phyloP scores from a whole-genome alignment of 2,329 filamentous ascomycete genomes.

The Tolypocladium album region DNA sequence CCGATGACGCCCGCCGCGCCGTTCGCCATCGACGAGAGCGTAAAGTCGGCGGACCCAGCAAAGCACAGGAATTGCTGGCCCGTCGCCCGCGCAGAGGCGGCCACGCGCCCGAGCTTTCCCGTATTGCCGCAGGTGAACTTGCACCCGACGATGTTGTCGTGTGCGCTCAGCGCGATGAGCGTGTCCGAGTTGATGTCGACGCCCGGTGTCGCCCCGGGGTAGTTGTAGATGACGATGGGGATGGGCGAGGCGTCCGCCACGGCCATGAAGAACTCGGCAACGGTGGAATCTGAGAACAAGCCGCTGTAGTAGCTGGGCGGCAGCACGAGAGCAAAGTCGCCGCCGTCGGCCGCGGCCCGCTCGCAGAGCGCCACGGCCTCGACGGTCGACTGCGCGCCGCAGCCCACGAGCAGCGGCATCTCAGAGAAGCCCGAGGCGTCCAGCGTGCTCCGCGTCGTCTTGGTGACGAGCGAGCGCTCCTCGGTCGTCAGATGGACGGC shows the following conservation, averaged over 20 bases:
- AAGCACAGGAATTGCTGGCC: conserved; percentile 49
- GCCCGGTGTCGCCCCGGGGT: conserved; percentile 44
- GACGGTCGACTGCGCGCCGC: conserved; percentile 54
- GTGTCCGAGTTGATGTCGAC: conserved; percentile 47
- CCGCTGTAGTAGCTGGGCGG: conserved; percentile 59
- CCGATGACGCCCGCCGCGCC: conserved; percentile 63
- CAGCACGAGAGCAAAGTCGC: conserved; percentile 55
- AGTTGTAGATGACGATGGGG: conserved; percentile 54
- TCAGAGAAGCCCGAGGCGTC: conserved; percentile 41
- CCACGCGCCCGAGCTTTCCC: conserved; percentile 43
- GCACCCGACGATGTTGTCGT: conserved; percentile 49
- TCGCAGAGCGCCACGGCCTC: conserved; percentile 55
- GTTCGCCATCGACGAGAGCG: conserved; percentile 55
- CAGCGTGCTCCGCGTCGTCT: conserved; percentile 49
- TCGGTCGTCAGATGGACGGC: conserved; percentile 56
- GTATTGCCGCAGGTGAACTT: conserved; percentile 56
- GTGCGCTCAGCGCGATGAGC: conserved; percentile 39
- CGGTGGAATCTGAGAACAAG: conserved; percentile 43
- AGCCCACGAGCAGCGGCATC: conserved; percentile 58
- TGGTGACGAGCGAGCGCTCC: conserved; percentile 52
- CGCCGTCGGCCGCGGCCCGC: conserved; percentile 53
- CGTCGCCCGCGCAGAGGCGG: conserved; percentile 26
- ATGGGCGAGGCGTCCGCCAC: conserved; percentile 48
- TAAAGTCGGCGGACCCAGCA: conserved; percentile 65
- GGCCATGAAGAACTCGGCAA: conserved; percentile 50